phyloP scores from a whole-genome alignment of 2,329 filamentous ascomycete genomes.

The Blastomyces gilchristii region DNA sequence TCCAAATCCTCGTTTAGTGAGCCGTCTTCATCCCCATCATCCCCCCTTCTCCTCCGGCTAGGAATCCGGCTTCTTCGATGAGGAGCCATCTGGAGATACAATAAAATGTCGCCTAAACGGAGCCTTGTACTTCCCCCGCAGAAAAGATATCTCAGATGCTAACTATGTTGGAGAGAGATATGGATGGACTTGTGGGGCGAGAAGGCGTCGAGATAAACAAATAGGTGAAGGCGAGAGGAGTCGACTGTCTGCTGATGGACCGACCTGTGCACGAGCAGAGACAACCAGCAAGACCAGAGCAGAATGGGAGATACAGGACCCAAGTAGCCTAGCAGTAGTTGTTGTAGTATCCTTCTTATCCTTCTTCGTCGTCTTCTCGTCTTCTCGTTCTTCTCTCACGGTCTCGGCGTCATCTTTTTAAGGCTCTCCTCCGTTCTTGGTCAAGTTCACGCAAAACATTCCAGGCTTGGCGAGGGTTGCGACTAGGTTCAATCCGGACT shows the following conservation, averaged over 20 bases:
- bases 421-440: neutral
- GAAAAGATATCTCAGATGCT: neutral
- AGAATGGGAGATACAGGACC: neutral
- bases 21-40: constrained; percentile 42
- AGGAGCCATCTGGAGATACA: constrained; percentile 30
- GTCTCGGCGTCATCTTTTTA: neutral
- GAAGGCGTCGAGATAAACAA: neutral
- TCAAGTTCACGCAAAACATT: neutral
- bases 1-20: constrained; percentile 43
- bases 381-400: neutral
- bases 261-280: neutral
- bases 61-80: constrained; percentile 35
- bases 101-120: neutral
- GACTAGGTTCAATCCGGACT: neutral
- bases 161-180: constrained; percentile 1
- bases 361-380: neutral
- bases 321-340: neutral
- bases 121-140: neutral
- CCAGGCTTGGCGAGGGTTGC: neutral
- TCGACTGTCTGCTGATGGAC: neutral
- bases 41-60: constrained; percentile 36
- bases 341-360: neutral
- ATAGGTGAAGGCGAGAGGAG: neutral
- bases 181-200: neutral
- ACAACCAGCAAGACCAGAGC: neutral